Percentiles rank a stretch among this genome's conserved stretches.
phyloP scores from a whole-genome alignment of 1,139 yeast genomes.

The Pichia sp. region DNA sequence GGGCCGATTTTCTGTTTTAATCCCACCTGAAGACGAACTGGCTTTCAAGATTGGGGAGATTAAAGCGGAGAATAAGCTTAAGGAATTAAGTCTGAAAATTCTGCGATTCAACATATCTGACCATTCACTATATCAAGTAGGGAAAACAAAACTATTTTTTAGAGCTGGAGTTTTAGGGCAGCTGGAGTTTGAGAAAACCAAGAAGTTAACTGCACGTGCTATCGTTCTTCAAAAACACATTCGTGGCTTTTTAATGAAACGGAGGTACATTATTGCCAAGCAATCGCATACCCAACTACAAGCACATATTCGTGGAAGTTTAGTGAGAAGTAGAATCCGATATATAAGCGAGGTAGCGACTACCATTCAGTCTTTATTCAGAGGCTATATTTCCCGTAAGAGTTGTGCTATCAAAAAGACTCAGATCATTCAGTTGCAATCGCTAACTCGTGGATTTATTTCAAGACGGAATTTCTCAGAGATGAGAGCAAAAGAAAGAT shows the following conservation, averaged over 20 bases:
- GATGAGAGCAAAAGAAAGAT: conserved; percentile 69
- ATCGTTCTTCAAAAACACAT: conserved; percentile 79
- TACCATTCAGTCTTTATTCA: conserved; percentile 58
- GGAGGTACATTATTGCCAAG: conserved; percentile 46
- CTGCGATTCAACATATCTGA: conserved; percentile 55
- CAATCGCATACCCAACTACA: conserved; percentile 51
- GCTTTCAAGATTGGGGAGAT: conserved; percentile 48
- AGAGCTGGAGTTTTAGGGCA: conserved; percentile 97
- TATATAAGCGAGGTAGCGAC: conserved; percentile 58
- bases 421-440: conserved; percentile 55
- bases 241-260: conserved; percentile 56
- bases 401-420: conserved; percentile 25
- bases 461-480: conserved; percentile 42
- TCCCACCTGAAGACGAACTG: conserved; percentile 56
- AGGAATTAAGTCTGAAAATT: conserved; percentile 58
- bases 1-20: conserved; percentile 73
- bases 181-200: conserved; percentile 77
- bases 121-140: conserved; percentile 66
- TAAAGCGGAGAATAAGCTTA: conserved; percentile 43
- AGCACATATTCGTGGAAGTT: conserved; percentile 51
- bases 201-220: conserved; percentile 68
- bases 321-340: conserved; percentile 49
- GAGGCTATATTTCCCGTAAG: conserved; percentile 50
- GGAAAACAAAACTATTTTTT: conserved; percentile 86
- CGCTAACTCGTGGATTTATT: conserved; percentile 54